Evolutionary conservation across 306 rosid genomes (phyloP).

Genomic region (Prunus mume): DNA sequence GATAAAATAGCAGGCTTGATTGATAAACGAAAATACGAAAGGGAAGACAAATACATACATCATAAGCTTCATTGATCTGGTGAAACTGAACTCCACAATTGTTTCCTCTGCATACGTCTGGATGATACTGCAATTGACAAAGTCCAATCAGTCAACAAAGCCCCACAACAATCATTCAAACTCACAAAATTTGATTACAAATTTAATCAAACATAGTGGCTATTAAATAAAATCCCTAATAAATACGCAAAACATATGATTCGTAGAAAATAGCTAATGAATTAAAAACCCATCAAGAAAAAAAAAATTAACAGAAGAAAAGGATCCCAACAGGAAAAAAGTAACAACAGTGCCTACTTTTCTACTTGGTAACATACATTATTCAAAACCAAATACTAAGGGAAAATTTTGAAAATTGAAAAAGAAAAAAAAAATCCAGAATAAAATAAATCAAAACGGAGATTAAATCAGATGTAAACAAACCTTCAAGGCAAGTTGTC

Average conservation of each 20-base stretch:
- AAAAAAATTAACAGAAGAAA: not conserved
- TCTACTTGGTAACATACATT: not conserved
- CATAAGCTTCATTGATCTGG: constrained; percentile 83
- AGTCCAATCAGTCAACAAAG: not conserved
- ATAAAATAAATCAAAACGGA: not conserved
- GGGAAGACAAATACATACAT: constrained; percentile 39
- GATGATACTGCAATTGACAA: constrained; percentile 65
- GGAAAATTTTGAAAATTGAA: not conserved
- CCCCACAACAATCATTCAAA: not conserved
- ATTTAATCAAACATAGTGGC: too few species aligned
- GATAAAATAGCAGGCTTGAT: not conserved
- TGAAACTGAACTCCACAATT: constrained; percentile 82
- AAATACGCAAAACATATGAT: not conserved
- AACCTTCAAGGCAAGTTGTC: constrained; percentile 90
- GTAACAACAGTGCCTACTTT: not conserved
- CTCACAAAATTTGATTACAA: not conserved
- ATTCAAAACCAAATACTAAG: not conserved
- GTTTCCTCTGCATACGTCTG: constrained; percentile 81
- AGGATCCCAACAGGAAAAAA: too few species aligned
- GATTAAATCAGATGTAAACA: not conserved
- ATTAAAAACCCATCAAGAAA: too few species aligned
- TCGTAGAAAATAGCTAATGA: too few species aligned
- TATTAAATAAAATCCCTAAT: not conserved
- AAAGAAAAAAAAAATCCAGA: not conserved
- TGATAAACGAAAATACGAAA: too few species aligned